Percentiles rank a stretch among this genome's conserved stretches.
These are phyloP conservation scores for Leccinum broughii DNA, from an alignment of 768 basidiomycete species.

Conservation along the genomic window DNA sequence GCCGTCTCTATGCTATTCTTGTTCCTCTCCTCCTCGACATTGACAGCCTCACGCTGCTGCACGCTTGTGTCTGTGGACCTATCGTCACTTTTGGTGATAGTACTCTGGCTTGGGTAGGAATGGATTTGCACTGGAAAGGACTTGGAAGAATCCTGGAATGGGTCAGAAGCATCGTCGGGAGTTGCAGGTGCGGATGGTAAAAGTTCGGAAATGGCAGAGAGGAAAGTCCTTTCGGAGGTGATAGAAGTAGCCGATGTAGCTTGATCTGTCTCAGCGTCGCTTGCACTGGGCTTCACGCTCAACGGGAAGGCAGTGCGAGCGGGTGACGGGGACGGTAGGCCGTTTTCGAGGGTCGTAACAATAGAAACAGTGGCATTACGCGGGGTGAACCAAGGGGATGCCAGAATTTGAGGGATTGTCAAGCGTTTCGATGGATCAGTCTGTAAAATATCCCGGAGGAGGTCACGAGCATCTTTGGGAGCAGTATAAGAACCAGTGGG, in stretches of 20 bases:
- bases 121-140: slow-evolving; percentile 38
- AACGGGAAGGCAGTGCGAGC: slow-evolving; percentile 32
- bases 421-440: slow-evolving; percentile 75
- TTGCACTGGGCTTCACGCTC: slow-evolving; percentile 19
- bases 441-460: slow-evolving; percentile 76
- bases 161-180: slow-evolving; percentile 51
- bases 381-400: slow-evolving; percentile 81
- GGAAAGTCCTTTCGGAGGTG: slow-evolving; percentile 46
- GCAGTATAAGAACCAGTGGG: slow-evolving; percentile 4
- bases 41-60: slow-evolving; percentile 48
- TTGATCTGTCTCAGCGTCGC: slow-evolving; percentile 28
- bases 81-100: slow-evolving; percentile 48
- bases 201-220: slow-evolving; percentile 54
- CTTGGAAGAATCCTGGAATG: slow-evolving; percentile 36
- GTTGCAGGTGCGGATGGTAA: slow-evolving; percentile 55
- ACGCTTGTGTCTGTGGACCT: slow-evolving; percentile 33
- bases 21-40: slow-evolving; percentile 47
- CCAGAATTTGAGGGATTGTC: slow-evolving; percentile 81
- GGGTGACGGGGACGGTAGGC: slow-evolving; percentile 34
- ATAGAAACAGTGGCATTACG: slow-evolving; percentile 11
- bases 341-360: slow-evolving; percentile 14
- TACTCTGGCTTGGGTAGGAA: slow-evolving; percentile 56
- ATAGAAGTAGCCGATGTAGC: slow-evolving; percentile 45
- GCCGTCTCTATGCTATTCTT: slow-evolving; percentile 4
- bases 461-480: slow-evolving; percentile 73